phyloP scores from a whole-genome alignment of 129 eudicot genomes.

The Cynara cardunculus region DNA sequence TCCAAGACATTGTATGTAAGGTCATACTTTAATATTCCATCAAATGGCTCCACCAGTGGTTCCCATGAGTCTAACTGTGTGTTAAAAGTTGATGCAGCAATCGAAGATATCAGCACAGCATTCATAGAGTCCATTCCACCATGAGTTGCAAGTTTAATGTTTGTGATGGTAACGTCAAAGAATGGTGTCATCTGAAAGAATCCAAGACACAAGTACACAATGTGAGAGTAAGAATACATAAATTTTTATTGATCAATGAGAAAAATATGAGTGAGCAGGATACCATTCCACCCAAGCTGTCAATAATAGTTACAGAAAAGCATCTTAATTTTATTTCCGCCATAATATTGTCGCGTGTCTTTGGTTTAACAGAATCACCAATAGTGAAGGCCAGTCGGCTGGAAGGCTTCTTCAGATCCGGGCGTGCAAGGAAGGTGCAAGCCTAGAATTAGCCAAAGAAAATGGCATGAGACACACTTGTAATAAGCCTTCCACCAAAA shows the following conservation, averaged over 20 bases:
- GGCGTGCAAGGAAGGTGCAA: slow-evolving; percentile 87
- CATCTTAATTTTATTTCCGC: slow-evolving; percentile 89
- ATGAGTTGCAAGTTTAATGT: slow-evolving; percentile 94
- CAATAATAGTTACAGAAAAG: slow-evolving; percentile 78
- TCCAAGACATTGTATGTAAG: neutral
- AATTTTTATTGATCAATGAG: neutral
- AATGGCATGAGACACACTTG: slow-evolving; percentile 13
- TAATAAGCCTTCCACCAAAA: slow-evolving; percentile 3
- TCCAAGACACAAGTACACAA: neutral
- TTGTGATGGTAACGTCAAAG: slow-evolving; percentile 83
- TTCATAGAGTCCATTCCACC: slow-evolving; percentile 86
- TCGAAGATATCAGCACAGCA: slow-evolving; percentile 80
- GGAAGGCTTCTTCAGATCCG: slow-evolving; percentile 89
- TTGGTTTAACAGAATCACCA: slow-evolving; percentile 83
- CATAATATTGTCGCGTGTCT: slow-evolving; percentile 80
- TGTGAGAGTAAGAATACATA: slow-evolving; percentile 1
- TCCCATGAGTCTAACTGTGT: slow-evolving; percentile 92
- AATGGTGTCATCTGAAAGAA: slow-evolving; percentile 87
- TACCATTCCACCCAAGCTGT: slow-evolving; percentile 95
- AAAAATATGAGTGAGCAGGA: slow-evolving; percentile 6
- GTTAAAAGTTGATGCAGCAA: slow-evolving; percentile 94
- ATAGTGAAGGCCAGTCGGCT: slow-evolving; percentile 65
- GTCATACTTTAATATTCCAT: slow-evolving; percentile 88
- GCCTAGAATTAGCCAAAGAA: slow-evolving; percentile 48
- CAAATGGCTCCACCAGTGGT: slow-evolving; percentile 97